Evolutionary conservation across 805 yeast species (phyloP).

Genomic region (Komagataella kurtzmanii): DNA sequence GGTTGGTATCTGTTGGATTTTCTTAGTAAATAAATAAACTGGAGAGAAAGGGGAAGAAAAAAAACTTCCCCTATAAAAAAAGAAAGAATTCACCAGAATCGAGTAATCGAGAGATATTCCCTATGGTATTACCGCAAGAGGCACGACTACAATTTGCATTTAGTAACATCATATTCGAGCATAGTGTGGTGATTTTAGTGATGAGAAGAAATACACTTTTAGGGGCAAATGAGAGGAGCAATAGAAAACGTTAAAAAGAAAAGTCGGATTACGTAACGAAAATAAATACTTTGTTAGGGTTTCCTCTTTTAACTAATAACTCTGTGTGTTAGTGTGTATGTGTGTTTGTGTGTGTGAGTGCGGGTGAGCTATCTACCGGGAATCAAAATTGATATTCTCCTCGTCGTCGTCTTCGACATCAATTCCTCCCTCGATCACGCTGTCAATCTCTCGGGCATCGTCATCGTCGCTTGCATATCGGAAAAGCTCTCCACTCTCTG

Average conservation of each 20-base stretch:
- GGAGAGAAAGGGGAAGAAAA: not conserved
- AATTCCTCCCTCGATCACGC: constrained; percentile 11
- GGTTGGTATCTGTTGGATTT: not conserved
- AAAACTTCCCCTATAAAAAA: not conserved
- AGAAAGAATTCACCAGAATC: not conserved
- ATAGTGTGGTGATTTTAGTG: not conserved
- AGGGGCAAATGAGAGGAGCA: not conserved
- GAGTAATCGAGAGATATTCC: not conserved
- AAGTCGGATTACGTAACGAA: not conserved
- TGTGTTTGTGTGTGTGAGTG: not conserved
- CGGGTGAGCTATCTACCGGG: not conserved
- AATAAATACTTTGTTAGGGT: not conserved
- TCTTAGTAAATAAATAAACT: not conserved
- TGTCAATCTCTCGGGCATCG: constrained; percentile 34
- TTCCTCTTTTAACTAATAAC: not conserved
- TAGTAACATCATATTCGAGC: not conserved
- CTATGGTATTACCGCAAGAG: not conserved
- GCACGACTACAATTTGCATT: not conserved
- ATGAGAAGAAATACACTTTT: not conserved
- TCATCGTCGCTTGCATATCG: constrained; percentile 22
- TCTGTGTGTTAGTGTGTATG: not conserved
- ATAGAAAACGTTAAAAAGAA: not conserved
- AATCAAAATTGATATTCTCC: not conserved
- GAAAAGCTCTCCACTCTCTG: constrained; percentile 15
- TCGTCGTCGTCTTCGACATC: not conserved